These are phyloP conservation scores for Lachnellula hyalina DNA, from an alignment of 2,329 filamentous ascomycete genomes.

Conservation along the genomic window DNA sequence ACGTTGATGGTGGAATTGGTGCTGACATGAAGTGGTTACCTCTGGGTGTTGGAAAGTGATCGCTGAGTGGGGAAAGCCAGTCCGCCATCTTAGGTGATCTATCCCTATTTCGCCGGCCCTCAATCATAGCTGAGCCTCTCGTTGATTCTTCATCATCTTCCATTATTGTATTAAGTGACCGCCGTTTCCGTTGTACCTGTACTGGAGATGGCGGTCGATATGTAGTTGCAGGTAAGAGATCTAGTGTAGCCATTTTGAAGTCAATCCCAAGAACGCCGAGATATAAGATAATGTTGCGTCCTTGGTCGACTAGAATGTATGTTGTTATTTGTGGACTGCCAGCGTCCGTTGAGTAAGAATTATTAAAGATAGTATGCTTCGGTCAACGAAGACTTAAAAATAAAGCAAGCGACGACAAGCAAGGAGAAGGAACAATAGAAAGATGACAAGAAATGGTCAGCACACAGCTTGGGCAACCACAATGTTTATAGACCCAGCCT, in stretches of 20 bases:
- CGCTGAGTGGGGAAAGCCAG: constrained; percentile 41
- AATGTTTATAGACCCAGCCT: constrained; percentile 24
- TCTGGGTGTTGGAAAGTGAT: constrained; percentile 67
- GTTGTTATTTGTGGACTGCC: constrained; percentile 24
- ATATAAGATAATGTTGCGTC: constrained; percentile 14
- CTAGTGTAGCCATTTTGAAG: constrained; percentile 30
- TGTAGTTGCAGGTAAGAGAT: constrained; percentile 42
- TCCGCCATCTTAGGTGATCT: constrained; percentile 34
- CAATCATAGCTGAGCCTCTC: constrained; percentile 26
- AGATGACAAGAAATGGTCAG: constrained; percentile 20
- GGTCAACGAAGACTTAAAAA: constrained; percentile 34
- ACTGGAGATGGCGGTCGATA: constrained; percentile 46
- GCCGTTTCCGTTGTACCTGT: constrained; percentile 48
- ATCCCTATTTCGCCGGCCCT: constrained; percentile 30
- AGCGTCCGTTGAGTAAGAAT: constrained; percentile 21
- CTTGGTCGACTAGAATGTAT: constrained; percentile 18
- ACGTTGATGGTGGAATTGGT: constrained; percentile 56
- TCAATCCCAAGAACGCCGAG: constrained; percentile 14
- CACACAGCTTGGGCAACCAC: constrained; percentile 15
- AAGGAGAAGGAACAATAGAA: constrained; percentile 11
- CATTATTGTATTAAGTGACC: constrained; percentile 59
- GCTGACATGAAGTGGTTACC: constrained; percentile 60
- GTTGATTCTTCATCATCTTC: constrained; percentile 44
- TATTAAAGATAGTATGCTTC: constrained; percentile 34
- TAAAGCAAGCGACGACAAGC: constrained; percentile 9